These are phyloP conservation scores for Pichia terricola DNA, from an alignment of 1,139 yeast genomes.

Conservation along the genomic window DNA sequence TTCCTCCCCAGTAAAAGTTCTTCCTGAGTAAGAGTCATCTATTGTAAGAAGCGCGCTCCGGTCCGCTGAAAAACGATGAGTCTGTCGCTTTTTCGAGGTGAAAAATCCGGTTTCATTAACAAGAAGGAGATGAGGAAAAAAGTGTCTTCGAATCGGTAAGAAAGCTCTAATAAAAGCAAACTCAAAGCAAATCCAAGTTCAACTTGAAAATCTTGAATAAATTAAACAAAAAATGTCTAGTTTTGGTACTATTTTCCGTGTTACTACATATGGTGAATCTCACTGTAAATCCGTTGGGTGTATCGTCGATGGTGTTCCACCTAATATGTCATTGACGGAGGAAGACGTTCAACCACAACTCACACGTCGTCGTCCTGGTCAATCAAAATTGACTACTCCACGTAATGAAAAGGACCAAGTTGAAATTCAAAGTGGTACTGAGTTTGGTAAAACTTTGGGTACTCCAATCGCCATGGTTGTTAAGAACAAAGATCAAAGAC, in stretches of 20 bases:
- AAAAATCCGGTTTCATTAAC: no score
- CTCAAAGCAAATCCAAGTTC: no score
- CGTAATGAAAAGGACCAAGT: conserved; percentile 92
- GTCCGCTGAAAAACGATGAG: no score
- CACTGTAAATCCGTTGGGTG: conserved; percentile 99
- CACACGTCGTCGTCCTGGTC: conserved; percentile 97
- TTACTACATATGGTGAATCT: conserved; percentile 95
- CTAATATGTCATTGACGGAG: conserved; percentile 79
- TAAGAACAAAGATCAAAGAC: conserved; percentile 90
- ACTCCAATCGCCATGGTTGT: conserved; percentile 95
- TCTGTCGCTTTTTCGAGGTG: no score
- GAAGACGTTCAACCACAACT: conserved; percentile 90
- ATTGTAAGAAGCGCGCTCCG: no score
- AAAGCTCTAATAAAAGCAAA: no score
- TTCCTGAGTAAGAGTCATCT: no score
- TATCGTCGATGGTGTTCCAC: conserved; percentile 97
- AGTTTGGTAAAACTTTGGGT: conserved; percentile 82
- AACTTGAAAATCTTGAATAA: no score
- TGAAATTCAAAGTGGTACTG: conserved; percentile 90
- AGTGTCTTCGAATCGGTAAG: no score
- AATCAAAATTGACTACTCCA: conserved; percentile 85
- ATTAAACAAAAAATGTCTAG: conserved; percentile 39
- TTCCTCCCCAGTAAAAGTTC: no score
- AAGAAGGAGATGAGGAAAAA: no score
- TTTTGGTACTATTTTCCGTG: conserved; percentile 54